Percentiles rank a stretch among this genome's conserved stretches.
Conservation (phyloP, 371 early-diverging fungal genomes). For the Choanephora cucurbitarum region DNA sequence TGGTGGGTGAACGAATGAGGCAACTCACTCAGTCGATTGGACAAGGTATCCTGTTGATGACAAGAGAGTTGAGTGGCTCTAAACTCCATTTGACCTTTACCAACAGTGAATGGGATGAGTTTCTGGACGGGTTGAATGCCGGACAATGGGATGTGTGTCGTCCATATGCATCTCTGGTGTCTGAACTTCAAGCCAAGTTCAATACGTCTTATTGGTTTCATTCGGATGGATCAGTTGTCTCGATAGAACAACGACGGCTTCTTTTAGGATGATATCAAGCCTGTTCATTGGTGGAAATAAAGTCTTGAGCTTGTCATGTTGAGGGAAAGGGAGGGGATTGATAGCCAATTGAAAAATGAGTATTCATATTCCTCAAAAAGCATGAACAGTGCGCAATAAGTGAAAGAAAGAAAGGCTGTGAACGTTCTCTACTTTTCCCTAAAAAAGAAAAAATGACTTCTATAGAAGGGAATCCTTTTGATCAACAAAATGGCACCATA, state of each 20-base stretch:
- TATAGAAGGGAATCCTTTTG: too few relatives aligned
- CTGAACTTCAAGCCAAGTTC: conserved; percentile 38
- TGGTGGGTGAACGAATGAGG: conserved; percentile 53
- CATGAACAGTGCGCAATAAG: too few relatives aligned
- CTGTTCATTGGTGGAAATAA: too few relatives aligned
- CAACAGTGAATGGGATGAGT: conserved; percentile 55
- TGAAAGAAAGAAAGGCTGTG: too few relatives aligned
- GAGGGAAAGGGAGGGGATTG: too few relatives aligned
- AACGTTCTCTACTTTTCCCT: too few relatives aligned
- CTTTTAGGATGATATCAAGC: conserved; percentile 1
- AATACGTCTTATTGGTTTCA: conserved; percentile 42
- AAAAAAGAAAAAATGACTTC: too few relatives aligned
- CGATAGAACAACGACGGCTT: conserved; percentile 23
- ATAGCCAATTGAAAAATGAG: too few relatives aligned
- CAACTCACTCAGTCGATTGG: conserved; percentile 47
- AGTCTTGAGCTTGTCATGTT: too few relatives aligned
- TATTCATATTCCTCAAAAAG: too few relatives aligned
- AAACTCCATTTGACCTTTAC: conserved; percentile 54
- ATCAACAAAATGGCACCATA: too few relatives aligned
- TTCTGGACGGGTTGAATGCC: conserved; percentile 37
- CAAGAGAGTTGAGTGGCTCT: conserved; percentile 52
- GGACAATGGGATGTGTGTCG: conserved; percentile 46
- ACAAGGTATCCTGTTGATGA: conserved; percentile 49
- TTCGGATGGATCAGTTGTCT: conserved; percentile 29
- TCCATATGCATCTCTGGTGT: conserved; percentile 31